Conservation (phyloP, 2,329 filamentous ascomycete genomes). For the Grosmannia huntii region DNA sequence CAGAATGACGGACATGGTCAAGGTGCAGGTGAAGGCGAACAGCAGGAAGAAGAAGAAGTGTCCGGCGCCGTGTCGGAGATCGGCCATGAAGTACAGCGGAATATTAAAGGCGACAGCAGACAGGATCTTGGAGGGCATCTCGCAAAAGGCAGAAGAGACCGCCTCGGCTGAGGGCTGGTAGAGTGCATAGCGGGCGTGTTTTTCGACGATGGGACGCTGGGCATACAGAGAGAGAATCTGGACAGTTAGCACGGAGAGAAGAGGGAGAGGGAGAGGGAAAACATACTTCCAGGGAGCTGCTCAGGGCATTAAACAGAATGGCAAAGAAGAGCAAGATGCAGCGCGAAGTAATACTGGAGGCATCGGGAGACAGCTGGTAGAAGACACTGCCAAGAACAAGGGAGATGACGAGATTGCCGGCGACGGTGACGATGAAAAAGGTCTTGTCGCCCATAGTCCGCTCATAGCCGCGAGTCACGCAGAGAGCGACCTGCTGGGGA, state of each 20-base stretch:
- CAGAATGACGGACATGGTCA: constrained; percentile 80
- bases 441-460: constrained; percentile 64
- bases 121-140: constrained; percentile 70
- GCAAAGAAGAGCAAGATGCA: constrained; percentile 78
- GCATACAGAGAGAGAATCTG: constrained; percentile 68
- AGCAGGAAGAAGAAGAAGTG: constrained; percentile 80
- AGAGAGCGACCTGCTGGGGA: constrained; percentile 60
- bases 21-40: constrained; percentile 56
- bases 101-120: constrained; percentile 68
- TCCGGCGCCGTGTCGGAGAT: constrained; percentile 58
- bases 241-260: neutral
- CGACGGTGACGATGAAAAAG: constrained; percentile 53
- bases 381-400: constrained; percentile 8
- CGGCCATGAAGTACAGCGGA: constrained; percentile 76
- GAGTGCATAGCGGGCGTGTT: constrained; percentile 80
- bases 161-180: constrained; percentile 85
- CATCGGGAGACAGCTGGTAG: constrained; percentile 4
- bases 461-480: constrained; percentile 66
- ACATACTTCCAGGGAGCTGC: constrained; percentile 53
- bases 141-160: constrained; percentile 70
- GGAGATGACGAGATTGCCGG: constrained; percentile 53
- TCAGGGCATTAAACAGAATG: constrained; percentile 74
- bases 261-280: neutral
- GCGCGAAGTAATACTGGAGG: constrained; percentile 40
- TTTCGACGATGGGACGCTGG: constrained; percentile 85